Percentiles rank a stretch among this genome's conserved stretches.
Evolutionary conservation across 768 basidiomycete species (phyloP).

Genomic region (Hypsizygus marmoreus): DNA sequence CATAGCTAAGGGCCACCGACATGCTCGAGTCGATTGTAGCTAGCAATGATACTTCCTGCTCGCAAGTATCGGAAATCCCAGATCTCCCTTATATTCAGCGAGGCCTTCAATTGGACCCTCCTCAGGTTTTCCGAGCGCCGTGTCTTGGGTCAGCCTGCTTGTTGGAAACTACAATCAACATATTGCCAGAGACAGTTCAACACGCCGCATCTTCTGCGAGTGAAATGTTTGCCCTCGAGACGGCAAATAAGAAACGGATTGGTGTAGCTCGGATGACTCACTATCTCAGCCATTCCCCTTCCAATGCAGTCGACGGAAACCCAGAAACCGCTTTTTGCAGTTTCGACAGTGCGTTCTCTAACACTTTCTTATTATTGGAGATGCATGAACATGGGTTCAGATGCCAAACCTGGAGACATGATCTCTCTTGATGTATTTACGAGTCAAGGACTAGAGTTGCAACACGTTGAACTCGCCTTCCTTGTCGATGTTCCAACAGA

Average conservation of each 20-base stretch:
- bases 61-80: no score
- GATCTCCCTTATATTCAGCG: slow-evolving; percentile 27
- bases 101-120: slow-evolving; percentile 5
- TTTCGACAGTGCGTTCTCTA: slow-evolving; percentile 37
- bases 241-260: slow-evolving; percentile 31
- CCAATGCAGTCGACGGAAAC: slow-evolving; percentile 59
- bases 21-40: slow-evolving; percentile 40
- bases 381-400: slow-evolving; percentile 16
- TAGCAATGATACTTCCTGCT: slow-evolving; percentile 1
- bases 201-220: slow-evolving; percentile 25
- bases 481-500: slow-evolving; percentile 26
- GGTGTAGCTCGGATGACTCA: slow-evolving; percentile 32
- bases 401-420: slow-evolving; percentile 29
- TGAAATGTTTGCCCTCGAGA: slow-evolving; percentile 47
- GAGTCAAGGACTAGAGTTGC: background rate
- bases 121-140: slow-evolving; percentile 31
- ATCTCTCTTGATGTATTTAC: slow-evolving; percentile 28
- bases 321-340: slow-evolving; percentile 53
- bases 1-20: slow-evolving; percentile 45
- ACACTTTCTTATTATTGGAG: background rate
- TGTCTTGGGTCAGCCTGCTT: slow-evolving; percentile 48
- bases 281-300: slow-evolving; percentile 49
- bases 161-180: slow-evolving; percentile 52
- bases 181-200: slow-evolving; percentile 36
- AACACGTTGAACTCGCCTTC: slow-evolving; percentile 24